Conservation (phyloP, 306 rosid genomes). For the Cucurbita ficifolia region DNA sequence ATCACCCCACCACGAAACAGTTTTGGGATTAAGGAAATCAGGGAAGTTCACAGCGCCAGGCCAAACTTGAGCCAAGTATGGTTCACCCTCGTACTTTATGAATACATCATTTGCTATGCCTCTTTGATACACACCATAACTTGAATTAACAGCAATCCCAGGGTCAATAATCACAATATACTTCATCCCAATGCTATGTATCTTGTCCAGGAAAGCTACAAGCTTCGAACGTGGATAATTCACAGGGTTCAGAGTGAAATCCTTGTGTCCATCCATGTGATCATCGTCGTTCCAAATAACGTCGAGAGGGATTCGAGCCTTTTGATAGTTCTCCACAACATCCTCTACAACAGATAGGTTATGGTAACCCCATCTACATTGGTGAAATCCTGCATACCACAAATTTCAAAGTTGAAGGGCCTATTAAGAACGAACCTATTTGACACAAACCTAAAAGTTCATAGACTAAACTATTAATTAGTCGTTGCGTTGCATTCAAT, state of each 20-base stretch:
- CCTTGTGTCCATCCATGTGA: slow-evolving; percentile 86
- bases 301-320: slow-evolving; percentile 84
- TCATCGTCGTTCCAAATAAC: slow-evolving; percentile 97
- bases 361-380: slow-evolving; percentile 99
- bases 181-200: slow-evolving; percentile 83
- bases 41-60: slow-evolving; percentile 94
- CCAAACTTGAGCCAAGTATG: slow-evolving; percentile 92
- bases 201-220: slow-evolving; percentile 60
- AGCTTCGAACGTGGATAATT: slow-evolving; percentile 76
- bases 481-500: background rate
- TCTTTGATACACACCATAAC: slow-evolving; percentile 71
- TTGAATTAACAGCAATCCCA: slow-evolving; percentile 56
- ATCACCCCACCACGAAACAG: slow-evolving; percentile 85
- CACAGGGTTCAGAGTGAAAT: slow-evolving; percentile 57
- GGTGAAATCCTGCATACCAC: slow-evolving; percentile 65
- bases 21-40: slow-evolving; percentile 82
- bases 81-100: slow-evolving; percentile 75
- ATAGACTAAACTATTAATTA: too few species aligned
- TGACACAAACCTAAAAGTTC: background rate
- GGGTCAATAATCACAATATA: slow-evolving; percentile 83
- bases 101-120: slow-evolving; percentile 69
- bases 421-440: too few species aligned
- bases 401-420: too few species aligned
- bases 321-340: slow-evolving; percentile 72
- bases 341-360: slow-evolving; percentile 89